phyloP scores from a whole-genome alignment of 2,329 filamentous ascomycete species.

The Tolypocladium inflatum region DNA sequence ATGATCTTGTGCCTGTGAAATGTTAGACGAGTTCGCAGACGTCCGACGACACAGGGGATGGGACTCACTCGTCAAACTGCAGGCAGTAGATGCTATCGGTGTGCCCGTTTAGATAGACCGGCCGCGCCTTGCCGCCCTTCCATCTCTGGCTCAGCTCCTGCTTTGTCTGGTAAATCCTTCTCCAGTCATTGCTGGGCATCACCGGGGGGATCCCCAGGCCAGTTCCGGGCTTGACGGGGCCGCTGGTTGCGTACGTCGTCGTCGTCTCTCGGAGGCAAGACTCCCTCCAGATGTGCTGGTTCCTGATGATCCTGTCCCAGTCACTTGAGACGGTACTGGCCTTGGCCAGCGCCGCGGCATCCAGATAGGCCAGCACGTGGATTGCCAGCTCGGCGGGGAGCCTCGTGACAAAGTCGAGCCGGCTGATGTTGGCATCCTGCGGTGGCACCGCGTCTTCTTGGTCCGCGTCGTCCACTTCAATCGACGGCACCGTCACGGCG shows the following conservation, averaged over 20 bases:
- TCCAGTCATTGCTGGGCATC: conserved; percentile 67
- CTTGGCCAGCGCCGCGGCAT: conserved; percentile 39
- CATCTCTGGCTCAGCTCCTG: conserved; percentile 69
- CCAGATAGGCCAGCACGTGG: conserved; percentile 46
- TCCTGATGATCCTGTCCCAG: conserved; percentile 39
- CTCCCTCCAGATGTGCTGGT: conserved; percentile 54
- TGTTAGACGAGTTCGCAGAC: conserved; percentile 20
- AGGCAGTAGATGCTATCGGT: conserved; percentile 95
- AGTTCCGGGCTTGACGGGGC: conserved; percentile 39
- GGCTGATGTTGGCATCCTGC: conserved; percentile 33
- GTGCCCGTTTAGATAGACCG: conserved; percentile 87
- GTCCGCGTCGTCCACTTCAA: conserved; percentile 26
- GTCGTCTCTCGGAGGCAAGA: conserved; percentile 54
- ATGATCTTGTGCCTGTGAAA: conserved; percentile 76
- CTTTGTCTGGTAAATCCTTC: conserved; percentile 71
- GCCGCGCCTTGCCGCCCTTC: conserved; percentile 67
- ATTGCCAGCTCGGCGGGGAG: conserved; percentile 51
- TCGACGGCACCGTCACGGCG: conserved; percentile 34
- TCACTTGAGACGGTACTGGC: conserved; percentile 38
- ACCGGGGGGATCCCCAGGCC: conserved; percentile 48
- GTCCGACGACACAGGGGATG: neutral
- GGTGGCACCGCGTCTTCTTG: conserved; percentile 18
- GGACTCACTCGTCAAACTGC: conserved; percentile 85
- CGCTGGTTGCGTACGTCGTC: conserved; percentile 48
- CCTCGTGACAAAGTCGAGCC: conserved; percentile 46